Evolutionary conservation across 2,329 filamentous ascomycete species (phyloP), one percentile per base, ranked within the genome.

Genomic region (Teratosphaeria destructans): DNA sequence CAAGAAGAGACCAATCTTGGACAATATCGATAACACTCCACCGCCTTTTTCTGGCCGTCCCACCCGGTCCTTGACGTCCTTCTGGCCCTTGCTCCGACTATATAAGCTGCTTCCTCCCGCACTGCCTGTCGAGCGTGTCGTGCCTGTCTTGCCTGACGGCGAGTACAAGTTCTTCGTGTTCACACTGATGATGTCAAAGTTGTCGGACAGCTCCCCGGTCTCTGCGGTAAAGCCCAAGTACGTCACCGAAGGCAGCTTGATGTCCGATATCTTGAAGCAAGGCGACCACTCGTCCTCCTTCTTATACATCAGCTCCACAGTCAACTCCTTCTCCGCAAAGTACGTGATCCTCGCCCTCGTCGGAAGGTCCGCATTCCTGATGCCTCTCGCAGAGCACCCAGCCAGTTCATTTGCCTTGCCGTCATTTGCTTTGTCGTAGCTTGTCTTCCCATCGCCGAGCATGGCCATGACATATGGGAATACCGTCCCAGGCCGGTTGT

Each of bases 381-480:
- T 85, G 64, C 93, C 93, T 61, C 94, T 85, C 60, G 92, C 93
- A 58, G 93, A 96, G 80, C 94, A 99, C 61, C 94, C 94, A 57
- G 91, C 92, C 62, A 96, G 80, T 77, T 99, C 94, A 69, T 89
- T 91, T 60, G 85, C 83, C 81, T 96, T 97, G 72, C 94, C 94
- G 71, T 99, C 94, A 70, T 92, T 92, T 68, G 86, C 85, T 78
- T 96, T 91, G 79, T 97, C 91, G 77, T 99, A 99, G 14, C 80
- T 73, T 6, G 88, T 95, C 72, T 90, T 80, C 63, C 94, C 93
- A 73, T 99, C 94, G 61, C 94, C 94, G 66, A 91, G 81, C 94
- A 97, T 97, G 63, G 92, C 93, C 92, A 97, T 96, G 70, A 99
- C 88, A 72, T 96, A 96, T 56, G 94, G 94, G 77, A 99, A 99